Conservation (phyloP, 768 basidiomycete species). For the Macrocybe gigantea region DNA sequence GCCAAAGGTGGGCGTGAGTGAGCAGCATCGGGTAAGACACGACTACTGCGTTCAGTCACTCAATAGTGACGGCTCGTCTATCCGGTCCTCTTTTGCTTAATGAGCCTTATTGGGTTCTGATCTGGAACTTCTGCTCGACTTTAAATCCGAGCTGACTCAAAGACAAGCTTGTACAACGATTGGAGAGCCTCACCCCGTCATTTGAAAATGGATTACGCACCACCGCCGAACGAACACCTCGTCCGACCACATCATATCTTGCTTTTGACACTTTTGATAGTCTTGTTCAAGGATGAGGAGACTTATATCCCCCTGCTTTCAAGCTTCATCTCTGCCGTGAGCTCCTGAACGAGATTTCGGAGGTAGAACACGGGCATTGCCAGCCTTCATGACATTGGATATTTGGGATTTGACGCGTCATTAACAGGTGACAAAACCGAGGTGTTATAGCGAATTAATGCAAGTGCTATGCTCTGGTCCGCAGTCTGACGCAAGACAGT, state of each 20-base stretch:
- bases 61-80: too few relatives aligned
- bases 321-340: constrained; percentile 59
- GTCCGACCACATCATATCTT: constrained; percentile 75
- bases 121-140: too few relatives aligned
- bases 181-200: neutral
- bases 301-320: constrained; percentile 52
- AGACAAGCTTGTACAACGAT: too few relatives aligned
- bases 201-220: constrained; percentile 37
- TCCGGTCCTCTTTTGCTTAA: too few relatives aligned
- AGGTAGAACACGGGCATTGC: constrained; percentile 35
- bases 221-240: constrained; percentile 60
- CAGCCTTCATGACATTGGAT: neutral
- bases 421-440: constrained; percentile 57
- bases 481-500: constrained; percentile 32
- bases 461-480: constrained; percentile 39
- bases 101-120: too few relatives aligned
- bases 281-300: constrained; percentile 56
- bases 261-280: constrained; percentile 56
- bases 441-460: constrained; percentile 46
- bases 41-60: too few relatives aligned
- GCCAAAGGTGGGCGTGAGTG: too few relatives aligned
- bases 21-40: too few relatives aligned
- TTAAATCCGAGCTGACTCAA: too few relatives aligned
- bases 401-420: neutral
- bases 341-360: constrained; percentile 64